Base-by-base conservation (phyloP, 306 rosid genomes). In the Ceratonia siliqua region DNA sequence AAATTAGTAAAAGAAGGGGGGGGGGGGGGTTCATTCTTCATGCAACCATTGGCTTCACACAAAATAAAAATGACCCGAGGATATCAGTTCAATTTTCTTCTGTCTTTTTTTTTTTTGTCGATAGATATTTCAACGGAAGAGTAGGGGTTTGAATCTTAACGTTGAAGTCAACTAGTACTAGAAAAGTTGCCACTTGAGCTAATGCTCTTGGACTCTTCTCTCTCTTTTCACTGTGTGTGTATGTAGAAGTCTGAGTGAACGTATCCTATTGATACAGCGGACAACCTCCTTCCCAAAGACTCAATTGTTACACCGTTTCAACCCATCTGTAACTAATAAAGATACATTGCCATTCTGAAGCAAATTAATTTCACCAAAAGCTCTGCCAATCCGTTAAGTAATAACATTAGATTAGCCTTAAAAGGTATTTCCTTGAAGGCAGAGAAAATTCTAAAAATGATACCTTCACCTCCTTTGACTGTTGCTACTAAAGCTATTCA, bases 181-280 rank as follows among this genome's bases (percentile, higher is more conserved):
- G n/a, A n/a, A n/a, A n/a, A n/a, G n/a, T n/a, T n/a, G n/a, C n/a
- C n/a, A n/a, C n/a, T n/a, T n/a, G n/a, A n/a, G n/a, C n/a, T n/a
- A n/a, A n/a, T n/a, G n/a, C n/a, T n/a, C n/a, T n/a, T n/a, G n/a
- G n/a, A n/a, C n/a, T n/a, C n/a, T n/a, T n/a, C n/a, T n/a, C n/a
- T n/a, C 17, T 6, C 7, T 1, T 20, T 10, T 43, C 18, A 3
- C 17, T 0, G 32, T 22, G 22, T n/a, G 3, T 58, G 17, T 46
- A 41, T 46, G 55, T 25, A 38, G 43, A 58, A 58, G 42, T 22
- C 0, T 22, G 39, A 41, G 52, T 52, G 30, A 43, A 71, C 35
- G 42, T 55, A 45, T 72, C 48, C 54, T 33, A 55, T 36, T 67
- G 65, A 68, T 58, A 67, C 45, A 64, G 39, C n/a, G n/a, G n/a